Evolutionary conservation across 805 yeast species (phyloP).

Genomic region (Saturnispora silvae): DNA sequence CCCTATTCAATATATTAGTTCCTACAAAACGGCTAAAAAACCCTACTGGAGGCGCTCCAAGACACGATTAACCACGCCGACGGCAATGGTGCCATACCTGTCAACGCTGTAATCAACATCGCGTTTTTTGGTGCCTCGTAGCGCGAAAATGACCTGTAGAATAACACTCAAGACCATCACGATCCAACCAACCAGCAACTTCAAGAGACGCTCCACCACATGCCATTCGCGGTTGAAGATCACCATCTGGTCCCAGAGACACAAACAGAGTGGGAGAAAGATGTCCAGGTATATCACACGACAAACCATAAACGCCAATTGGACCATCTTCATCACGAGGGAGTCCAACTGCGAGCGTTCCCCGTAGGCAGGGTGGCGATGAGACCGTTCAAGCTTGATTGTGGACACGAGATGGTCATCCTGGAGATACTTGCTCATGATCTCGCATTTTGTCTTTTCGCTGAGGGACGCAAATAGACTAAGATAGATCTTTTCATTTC

Average conservation of each 20-base stretch:
- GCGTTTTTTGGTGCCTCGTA: background rate
- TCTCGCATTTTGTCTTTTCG: conserved; percentile 12
- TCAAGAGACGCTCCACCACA: conserved; percentile 1
- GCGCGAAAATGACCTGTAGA: background rate
- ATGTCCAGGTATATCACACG: background rate
- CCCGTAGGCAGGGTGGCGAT: background rate
- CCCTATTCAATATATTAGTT: background rate
- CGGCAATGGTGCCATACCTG: background rate
- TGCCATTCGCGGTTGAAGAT: conserved; percentile 2
- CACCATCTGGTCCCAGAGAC: background rate
- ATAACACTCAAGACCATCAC: conserved; percentile 5
- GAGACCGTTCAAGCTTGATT: background rate
- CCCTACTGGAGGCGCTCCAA: background rate
- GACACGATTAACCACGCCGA: background rate
- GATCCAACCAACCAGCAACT: background rate
- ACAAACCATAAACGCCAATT: background rate
- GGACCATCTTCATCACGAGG: conserved; percentile 2
- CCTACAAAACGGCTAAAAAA: background rate
- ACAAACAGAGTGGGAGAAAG: conserved; percentile 1
- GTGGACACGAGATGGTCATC: conserved; percentile 11
- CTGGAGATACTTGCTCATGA: conserved; percentile 14
- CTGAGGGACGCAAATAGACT: conserved; percentile 10
- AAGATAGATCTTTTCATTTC: conserved; percentile 7
- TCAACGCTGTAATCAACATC: background rate
- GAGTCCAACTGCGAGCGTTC: conserved; percentile 1